A percentile compares a stretch with the other conserved stretches of the same genome.
Evolutionary conservation across 345 rosid genomes (phyloP).

Genomic region (Murraya koenigii): DNA sequence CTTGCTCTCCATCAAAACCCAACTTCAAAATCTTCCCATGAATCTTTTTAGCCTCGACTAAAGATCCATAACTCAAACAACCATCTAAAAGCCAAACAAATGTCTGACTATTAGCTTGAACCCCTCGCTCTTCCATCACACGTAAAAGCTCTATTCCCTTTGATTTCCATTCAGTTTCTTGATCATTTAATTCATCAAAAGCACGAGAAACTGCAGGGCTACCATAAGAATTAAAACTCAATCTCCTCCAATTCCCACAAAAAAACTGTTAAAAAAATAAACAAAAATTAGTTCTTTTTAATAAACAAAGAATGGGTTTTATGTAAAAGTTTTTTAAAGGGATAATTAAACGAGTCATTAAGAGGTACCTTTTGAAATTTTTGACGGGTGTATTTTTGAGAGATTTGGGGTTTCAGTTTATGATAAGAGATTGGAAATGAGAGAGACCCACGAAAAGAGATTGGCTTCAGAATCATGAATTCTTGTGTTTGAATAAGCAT

Average conservation of each 20-base stretch:
- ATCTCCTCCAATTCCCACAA: conserved; percentile 26
- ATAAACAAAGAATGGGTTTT: background rate
- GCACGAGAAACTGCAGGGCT: conserved; percentile 26
- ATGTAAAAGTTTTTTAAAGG: background rate
- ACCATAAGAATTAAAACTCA: conserved; percentile 23
- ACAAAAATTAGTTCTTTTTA: background rate
- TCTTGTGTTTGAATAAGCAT: conserved; percentile 12
- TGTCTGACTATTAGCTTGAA: conserved; percentile 51
- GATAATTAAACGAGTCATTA: background rate
- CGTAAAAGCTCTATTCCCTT: conserved; percentile 28
- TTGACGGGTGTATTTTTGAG: conserved; percentile 12
- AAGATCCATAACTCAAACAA: conserved; percentile 41
- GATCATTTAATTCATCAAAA: conserved; percentile 27
- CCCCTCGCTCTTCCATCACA: conserved; percentile 41
- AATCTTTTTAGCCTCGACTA: conserved; percentile 47
- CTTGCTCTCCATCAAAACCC: conserved; percentile 46
- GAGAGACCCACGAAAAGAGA: conserved; percentile 29
- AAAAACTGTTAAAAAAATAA: conserved; percentile 25
- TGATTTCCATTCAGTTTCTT: conserved; percentile 22
- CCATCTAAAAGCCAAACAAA: conserved; percentile 54
- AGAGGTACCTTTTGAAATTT: conserved; percentile 27
- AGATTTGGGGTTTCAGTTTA: conserved; percentile 15
- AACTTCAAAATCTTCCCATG: conserved; percentile 57
- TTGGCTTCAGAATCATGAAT: conserved; percentile 32
- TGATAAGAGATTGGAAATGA: conserved; percentile 26